Evolutionary conservation across 2,329 filamentous ascomycete genomes (phyloP), one percentile per base, ranked within the genome.

Genomic region (Rhynchosporium secalis): DNA sequence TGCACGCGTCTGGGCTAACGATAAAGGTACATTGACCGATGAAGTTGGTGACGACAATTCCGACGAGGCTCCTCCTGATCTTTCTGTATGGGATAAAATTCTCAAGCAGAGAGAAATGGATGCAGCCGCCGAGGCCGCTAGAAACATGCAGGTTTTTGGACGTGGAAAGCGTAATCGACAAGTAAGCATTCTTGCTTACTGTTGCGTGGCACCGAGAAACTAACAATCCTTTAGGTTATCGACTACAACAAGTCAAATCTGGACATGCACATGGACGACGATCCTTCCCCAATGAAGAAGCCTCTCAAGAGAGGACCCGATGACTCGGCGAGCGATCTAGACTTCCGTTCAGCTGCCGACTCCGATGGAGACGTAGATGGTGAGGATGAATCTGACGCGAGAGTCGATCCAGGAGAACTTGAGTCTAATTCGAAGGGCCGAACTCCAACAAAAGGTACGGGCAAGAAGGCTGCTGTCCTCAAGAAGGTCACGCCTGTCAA

Each of bases 1-100:
- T 75, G 94, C 94, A 45, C 86, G 91, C 49, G 89, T 99, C 1
- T 99, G 95, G 95, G 89, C 89, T 3, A 96, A 96, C 70, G 89
- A 96, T 41, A 85, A 86, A 68, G 85, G 83, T 7, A 79, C 80
- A 0, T 79, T 96, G 5, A 83, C 87, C 55, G 87, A 89, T 20
- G 81, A 85, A 29, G 73, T 90, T 28, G 80, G 84, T 49, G 79
- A 81, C 46, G 66, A 72, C 29, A 78, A 81, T 2, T 79, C 84
- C 31, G 81, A 83, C 6, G 78, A 82, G 4, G 74, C 80, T 7
- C 78, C 81, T 0, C 80, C 87, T 9, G 87, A 87, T 70, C 82
- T 84, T 13, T 87, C 86, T 41, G 85, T 96, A 0, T 99, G 96
- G 96, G 92, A 96, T 59, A 88, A 88, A 69, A 97, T 99, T 63